Percentiles rank a stretch among this genome's conserved stretches.
Conservation (phyloP, 371 early-diverging fungal species). For the Aphelidium insulamus region DNA sequence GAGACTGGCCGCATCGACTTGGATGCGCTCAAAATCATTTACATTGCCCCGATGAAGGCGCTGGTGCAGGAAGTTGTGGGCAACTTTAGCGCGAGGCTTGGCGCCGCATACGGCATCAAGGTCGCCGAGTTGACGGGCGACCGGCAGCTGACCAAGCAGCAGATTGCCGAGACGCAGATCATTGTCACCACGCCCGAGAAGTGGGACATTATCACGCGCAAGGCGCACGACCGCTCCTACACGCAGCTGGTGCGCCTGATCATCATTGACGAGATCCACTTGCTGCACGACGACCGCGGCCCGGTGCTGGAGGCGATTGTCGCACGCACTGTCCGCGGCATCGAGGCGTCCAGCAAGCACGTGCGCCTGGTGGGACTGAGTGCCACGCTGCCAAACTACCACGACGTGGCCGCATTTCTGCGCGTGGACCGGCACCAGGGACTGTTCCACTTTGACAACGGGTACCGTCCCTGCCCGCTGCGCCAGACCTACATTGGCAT, state of each 20-base stretch:
- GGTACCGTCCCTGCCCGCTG: slow-evolving; percentile 84
- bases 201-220: slow-evolving; percentile 98
- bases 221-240: slow-evolving; percentile 78
- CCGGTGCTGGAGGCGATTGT: slow-evolving; percentile 95
- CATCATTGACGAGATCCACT: slow-evolving; percentile 98
- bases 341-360: slow-evolving; percentile 70
- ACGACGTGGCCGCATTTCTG: slow-evolving; percentile 90
- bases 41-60: slow-evolving; percentile 99
- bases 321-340: slow-evolving; percentile 66
- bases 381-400: slow-evolving; percentile 98
- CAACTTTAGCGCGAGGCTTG: slow-evolving; percentile 60
- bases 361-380: slow-evolving; percentile 92
- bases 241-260: slow-evolving; percentile 76
- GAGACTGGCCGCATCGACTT: slow-evolving; percentile 48
- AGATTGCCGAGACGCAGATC: slow-evolving; percentile 84
- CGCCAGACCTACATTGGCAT: slow-evolving; percentile 87
- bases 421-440: slow-evolving; percentile 60
- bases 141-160: slow-evolving; percentile 78
- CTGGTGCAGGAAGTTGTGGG: slow-evolving; percentile 94
- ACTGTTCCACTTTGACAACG: slow-evolving; percentile 81
- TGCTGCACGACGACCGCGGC: slow-evolving; percentile 97
- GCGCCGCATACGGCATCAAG: slow-evolving; percentile 48
- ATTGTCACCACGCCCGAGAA: slow-evolving; percentile 99
- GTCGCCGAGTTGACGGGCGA: slow-evolving; percentile 98
- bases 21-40: slow-evolving; percentile 88